phyloP scores from a whole-genome alignment of 75 land plant species.

The Cryptomeria japonica region DNA sequence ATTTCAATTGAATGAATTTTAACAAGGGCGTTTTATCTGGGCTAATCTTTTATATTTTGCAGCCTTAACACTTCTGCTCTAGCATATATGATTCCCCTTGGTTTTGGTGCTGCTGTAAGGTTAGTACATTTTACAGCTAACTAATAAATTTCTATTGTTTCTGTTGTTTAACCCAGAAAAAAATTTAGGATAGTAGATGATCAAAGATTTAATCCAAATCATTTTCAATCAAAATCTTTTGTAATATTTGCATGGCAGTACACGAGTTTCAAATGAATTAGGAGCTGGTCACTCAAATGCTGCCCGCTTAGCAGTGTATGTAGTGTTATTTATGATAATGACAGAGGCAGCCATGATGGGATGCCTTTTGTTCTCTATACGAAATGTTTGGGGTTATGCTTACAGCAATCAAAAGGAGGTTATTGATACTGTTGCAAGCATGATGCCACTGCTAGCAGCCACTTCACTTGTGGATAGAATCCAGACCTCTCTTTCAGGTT shows the following conservation, averaged over 20 bases:
- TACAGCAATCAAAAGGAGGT: too few relatives aligned
- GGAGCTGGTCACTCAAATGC: too few relatives aligned
- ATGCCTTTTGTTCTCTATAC: too few relatives aligned
- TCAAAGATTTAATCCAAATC: not conserved
- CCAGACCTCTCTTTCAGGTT: constrained; percentile 80
- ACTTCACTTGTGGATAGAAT: constrained; percentile 66
- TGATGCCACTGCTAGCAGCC: constrained; percentile 67
- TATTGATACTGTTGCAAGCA: constrained; percentile 11
- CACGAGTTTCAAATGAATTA: too few relatives aligned
- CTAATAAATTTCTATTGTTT: not conserved
- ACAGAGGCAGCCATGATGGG: too few relatives aligned
- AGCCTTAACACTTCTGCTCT: constrained; percentile 39
- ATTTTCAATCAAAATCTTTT: not conserved
- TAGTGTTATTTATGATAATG: too few relatives aligned
- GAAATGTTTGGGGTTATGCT: too few relatives aligned
- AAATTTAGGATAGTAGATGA: not conserved
- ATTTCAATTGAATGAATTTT: too few relatives aligned
- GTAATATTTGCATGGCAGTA: constrained; percentile 20
- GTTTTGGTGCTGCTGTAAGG: constrained; percentile 46
- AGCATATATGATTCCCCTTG: constrained; percentile 17
- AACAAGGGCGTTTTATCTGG: not conserved
- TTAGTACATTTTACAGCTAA: constrained; percentile 6
- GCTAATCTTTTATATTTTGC: not conserved
- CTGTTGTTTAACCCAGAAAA: not conserved
- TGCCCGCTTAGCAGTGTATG: too few relatives aligned